Percentiles rank a stretch among this genome's conserved stretches.
Conservation (phyloP, 1,284 basidiomycete species). For the Ceratobasidium sp. region DNA sequence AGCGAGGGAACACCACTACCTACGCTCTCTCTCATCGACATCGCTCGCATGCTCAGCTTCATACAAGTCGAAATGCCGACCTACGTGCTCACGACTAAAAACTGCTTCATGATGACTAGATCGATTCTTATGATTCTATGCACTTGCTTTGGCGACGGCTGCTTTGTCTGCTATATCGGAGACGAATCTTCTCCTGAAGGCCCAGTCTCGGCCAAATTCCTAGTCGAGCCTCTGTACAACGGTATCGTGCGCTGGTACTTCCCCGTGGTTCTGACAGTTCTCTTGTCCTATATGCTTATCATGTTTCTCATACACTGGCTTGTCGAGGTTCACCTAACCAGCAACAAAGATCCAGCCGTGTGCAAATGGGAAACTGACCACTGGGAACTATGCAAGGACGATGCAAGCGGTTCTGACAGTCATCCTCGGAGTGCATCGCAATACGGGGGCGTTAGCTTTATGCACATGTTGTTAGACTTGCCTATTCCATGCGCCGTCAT, state of each 20-base stretch:
- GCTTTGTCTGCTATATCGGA: constrained; percentile 20
- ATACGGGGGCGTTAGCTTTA: constrained; percentile 23
- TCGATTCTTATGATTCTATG: constrained; percentile 41
- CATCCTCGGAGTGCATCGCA: constrained; percentile 1
- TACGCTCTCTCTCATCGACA: constrained; percentile 21
- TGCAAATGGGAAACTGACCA: neutral
- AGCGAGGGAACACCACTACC: neutral
- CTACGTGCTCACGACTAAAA: constrained; percentile 38
- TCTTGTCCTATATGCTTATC: constrained; percentile 26
- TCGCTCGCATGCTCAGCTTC: constrained; percentile 31
- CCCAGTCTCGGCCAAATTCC: constrained; percentile 15
- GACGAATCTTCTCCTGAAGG: constrained; percentile 23
- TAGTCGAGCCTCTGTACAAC: constrained; percentile 34
- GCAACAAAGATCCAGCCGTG: neutral
- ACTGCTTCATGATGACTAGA: constrained; percentile 39
- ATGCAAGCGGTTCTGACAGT: too few relatives aligned
- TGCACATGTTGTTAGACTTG: constrained; percentile 22
- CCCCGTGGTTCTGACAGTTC: constrained; percentile 20
- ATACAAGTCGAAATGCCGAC: constrained; percentile 36
- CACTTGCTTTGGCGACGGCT: constrained; percentile 26
- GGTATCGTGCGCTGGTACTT: constrained; percentile 40
- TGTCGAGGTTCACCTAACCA: neutral
- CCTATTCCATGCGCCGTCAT: constrained; percentile 36
- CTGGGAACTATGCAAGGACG: neutral
- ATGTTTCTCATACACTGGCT: constrained; percentile 28